Evolutionary conservation across 2,329 filamentous ascomycete genomes (phyloP), one percentile per base, ranked within the genome.

Genomic region (Aspergillus thermomutatus): DNA sequence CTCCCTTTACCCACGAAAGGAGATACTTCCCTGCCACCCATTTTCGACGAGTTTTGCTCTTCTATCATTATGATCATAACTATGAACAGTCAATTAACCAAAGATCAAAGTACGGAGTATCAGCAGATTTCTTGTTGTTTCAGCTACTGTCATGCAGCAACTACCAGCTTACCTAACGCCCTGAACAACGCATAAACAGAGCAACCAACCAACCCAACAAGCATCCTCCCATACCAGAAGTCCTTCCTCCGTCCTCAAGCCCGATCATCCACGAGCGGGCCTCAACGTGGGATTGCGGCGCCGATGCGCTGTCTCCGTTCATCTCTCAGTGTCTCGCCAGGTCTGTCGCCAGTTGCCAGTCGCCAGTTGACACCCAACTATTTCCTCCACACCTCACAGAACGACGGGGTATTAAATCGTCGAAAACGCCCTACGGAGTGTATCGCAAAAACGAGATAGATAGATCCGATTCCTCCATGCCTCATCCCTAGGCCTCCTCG

Each of bases 291-390:
- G 40, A 50, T 41, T 43, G 28, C 52, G 49, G 56, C 56, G 56
- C 47, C 19, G 56, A 58, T 58, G 56, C 52, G 56, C 56, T 58
- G 56, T 53, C 34, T 43, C 31, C 43, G 48, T 27, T 10, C 41
- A 41, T 54, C 41, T 2, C 50, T 14, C 31, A 37, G 31, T 37
- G 11, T 27, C 25, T 48, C 14, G 21, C 27, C 25, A 46, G 47
- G 26, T 28, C 40, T 52, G 41, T 49, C 53, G 40, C 41, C n/a
- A n/a, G 46, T 50, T 5, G 52, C 49, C 19, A 25, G 23, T 40
- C 23, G 43, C 43, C 43, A 46, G 43, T 45, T 45, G 41, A 45
- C 41, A 23, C 41, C 41, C 41, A 45, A 45, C 41, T 17, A 37
- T 37, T 7, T 17, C 14, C 11, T 14, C 11, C 31, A 17, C 6